Conservation (phyloP, 306 rosid genomes). For the Lathyrus oleraceus region DNA sequence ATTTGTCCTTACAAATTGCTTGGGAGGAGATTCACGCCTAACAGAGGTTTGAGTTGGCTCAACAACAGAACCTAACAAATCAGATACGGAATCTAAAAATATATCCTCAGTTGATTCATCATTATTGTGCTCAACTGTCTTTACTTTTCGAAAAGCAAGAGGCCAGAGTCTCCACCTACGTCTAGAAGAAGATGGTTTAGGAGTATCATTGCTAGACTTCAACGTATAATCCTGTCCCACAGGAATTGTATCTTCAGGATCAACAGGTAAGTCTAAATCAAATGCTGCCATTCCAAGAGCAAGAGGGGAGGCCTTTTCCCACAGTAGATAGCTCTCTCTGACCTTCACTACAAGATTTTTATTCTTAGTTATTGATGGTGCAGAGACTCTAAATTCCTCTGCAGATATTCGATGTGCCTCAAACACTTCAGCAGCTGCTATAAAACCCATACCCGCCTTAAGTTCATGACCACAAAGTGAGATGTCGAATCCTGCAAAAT, state of each 20-base stretch:
- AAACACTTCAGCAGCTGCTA: constrained; percentile 75
- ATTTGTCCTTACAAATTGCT: constrained; percentile 80
- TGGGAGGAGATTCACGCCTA: constrained; percentile 51
- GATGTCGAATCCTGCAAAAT: constrained; percentile 70
- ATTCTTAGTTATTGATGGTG: constrained; percentile 62
- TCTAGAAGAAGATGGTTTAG: constrained; percentile 57
- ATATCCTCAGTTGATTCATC: constrained; percentile 69
- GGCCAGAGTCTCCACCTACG: constrained; percentile 97
- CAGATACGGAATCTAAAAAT: constrained; percentile 82
- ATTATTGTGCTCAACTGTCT: constrained; percentile 71
- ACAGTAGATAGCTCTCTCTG: constrained; percentile 64
- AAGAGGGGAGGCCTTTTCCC: constrained; percentile 89
- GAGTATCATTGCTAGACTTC: constrained; percentile 47
- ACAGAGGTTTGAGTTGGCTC: constrained; percentile 50
- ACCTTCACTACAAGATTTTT: constrained; percentile 64
- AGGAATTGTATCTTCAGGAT: constrained; percentile 68
- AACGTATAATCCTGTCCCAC: constrained; percentile 64
- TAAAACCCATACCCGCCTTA: constrained; percentile 69
- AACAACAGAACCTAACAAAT: constrained; percentile 25
- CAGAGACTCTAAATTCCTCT: constrained; percentile 62
- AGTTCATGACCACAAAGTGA: constrained; percentile 85
- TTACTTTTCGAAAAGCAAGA: constrained; percentile 82
- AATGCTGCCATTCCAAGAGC: constrained; percentile 78
- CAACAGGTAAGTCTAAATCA: constrained; percentile 68
- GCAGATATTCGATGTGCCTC: constrained; percentile 59